Conservation (phyloP, 345 rosid genomes). For the Citrus maxima region DNA sequence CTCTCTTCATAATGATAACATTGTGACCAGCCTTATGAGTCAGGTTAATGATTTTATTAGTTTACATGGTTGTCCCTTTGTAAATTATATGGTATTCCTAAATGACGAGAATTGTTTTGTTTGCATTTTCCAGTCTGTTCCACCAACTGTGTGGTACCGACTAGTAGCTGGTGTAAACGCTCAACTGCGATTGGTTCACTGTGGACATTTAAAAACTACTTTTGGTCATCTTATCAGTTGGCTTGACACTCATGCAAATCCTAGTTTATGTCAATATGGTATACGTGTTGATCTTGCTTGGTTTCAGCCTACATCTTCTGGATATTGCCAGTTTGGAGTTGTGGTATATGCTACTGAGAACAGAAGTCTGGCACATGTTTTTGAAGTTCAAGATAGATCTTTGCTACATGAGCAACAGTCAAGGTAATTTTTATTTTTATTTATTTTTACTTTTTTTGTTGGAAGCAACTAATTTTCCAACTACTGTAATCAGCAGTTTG, state of each 20-base stretch:
- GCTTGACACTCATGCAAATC: constrained; percentile 96
- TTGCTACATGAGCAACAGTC: constrained; percentile 33
- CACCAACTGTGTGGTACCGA: constrained; percentile 92
- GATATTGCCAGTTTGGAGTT: constrained; percentile 82
- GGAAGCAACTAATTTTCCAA: background rate
- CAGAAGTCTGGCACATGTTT: constrained; percentile 23
- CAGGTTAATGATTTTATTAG: constrained; percentile 48
- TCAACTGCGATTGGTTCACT: constrained; percentile 75
- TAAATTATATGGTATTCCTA: constrained; percentile 1
- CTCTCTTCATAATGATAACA: constrained; percentile 78
- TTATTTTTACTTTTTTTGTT: background rate
- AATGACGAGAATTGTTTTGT: constrained; percentile 4
- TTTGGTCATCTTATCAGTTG: constrained; percentile 66
- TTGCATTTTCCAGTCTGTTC: constrained; percentile 52
- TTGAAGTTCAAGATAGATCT: constrained; percentile 31
- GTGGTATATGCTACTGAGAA: constrained; percentile 39
- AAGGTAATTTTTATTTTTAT: constrained; percentile 35
- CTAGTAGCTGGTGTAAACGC: constrained; percentile 91
- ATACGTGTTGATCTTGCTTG: constrained; percentile 70
- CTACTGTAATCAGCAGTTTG: constrained; percentile 26
- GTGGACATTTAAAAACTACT: constrained; percentile 62
- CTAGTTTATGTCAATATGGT: constrained; percentile 58
- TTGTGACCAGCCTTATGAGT: constrained; percentile 81
- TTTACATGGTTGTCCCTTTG: background rate
- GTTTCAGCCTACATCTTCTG: constrained; percentile 75